Evolutionary conservation across 2,329 filamentous ascomycete genomes (phyloP), one percentile per base, ranked within the genome.

Genomic region (Xylaria sp.): DNA sequence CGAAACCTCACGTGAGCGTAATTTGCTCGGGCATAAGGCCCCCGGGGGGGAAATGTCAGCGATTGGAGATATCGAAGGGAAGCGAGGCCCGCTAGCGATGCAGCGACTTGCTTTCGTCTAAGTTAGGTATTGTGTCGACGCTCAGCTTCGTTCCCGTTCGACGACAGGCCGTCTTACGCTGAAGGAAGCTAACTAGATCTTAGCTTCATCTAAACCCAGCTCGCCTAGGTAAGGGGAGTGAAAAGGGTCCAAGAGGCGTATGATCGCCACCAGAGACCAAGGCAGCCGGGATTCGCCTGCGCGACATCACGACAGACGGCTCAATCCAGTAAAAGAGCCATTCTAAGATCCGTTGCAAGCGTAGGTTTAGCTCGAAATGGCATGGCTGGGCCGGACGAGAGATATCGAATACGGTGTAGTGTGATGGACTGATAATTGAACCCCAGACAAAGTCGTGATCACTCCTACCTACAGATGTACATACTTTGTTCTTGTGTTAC

Each of bases 241-340:
- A 34, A 21, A 48, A 44, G 51, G 19, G 20, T 51, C 43, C 26
- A 42, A 48, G 37, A 40, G 41, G 21, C 48, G 58, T 61, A 52
- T 61, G 58, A 59, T 61, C 58, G 52, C 20, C 58, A 40, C 54
- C 26, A 38, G n/a, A 53, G 49, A 53, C 52, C 44, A 34, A 44
- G 52, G 48, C 49, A 44, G 47, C 55, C 45, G 48, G 48, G 58
- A 56, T 60, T 59, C 52, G 48, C 43, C 52, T 46, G 39, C 39
- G 17, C 29, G 9, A 34, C 16, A 34, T 34, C 4, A 7, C 9
- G 8, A 13, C 16, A 34, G 5, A 34, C n/a, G 29, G 16, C 29
- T 34, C 11, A 13, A 34, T 34, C 4, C 11, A 34, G 29, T 34
- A 34, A 34, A 13, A 34, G 29, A 7, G 16, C 11, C 29, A 34